Evolutionary conservation across 1,284 basidiomycete species (phyloP).

Genomic region (Vanrija sp.): DNA sequence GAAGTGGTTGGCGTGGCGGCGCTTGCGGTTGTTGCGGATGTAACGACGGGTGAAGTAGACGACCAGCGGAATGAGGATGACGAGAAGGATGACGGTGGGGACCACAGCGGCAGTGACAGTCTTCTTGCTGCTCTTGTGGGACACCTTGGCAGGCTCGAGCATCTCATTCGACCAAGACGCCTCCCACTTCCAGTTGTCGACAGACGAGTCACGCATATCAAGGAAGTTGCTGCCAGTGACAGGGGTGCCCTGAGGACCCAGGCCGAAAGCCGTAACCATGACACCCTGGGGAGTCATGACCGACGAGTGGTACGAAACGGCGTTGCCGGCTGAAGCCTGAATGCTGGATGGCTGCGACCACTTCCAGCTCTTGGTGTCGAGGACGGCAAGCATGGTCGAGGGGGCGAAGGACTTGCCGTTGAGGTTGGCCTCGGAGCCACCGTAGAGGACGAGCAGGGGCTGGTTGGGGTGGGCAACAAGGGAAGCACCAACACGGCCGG

Average conservation of each 20-base stretch:
- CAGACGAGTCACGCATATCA: slow-evolving; percentile 40
- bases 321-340: slow-evolving; percentile 37
- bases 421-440: slow-evolving; percentile 28
- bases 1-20: slow-evolving; percentile 46
- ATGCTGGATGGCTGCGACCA: slow-evolving; percentile 44
- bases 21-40: slow-evolving; percentile 36
- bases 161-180: slow-evolving; percentile 38
- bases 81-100: slow-evolving; percentile 34
- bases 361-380: slow-evolving; percentile 44
- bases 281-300: slow-evolving; percentile 48
- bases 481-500: slow-evolving; percentile 41
- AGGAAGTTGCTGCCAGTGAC: slow-evolving; percentile 39
- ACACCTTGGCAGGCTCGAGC: slow-evolving; percentile 17
- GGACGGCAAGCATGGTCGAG: slow-evolving; percentile 32
- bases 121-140: slow-evolving; percentile 17
- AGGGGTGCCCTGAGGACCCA: slow-evolving; percentile 28
- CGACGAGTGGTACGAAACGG: slow-evolving; percentile 43
- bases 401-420: slow-evolving; percentile 22
- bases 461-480: slow-evolving; percentile 44
- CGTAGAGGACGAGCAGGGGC: slow-evolving; percentile 42
- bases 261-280: slow-evolving; percentile 47
- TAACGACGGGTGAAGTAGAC: slow-evolving; percentile 41
- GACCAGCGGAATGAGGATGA: slow-evolving; percentile 33
- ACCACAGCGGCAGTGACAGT: slow-evolving; percentile 36
- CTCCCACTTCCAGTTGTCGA: slow-evolving; percentile 40